phyloP scores from a whole-genome alignment of 768 basidiomycete genomes.

The Trametes villosa region DNA sequence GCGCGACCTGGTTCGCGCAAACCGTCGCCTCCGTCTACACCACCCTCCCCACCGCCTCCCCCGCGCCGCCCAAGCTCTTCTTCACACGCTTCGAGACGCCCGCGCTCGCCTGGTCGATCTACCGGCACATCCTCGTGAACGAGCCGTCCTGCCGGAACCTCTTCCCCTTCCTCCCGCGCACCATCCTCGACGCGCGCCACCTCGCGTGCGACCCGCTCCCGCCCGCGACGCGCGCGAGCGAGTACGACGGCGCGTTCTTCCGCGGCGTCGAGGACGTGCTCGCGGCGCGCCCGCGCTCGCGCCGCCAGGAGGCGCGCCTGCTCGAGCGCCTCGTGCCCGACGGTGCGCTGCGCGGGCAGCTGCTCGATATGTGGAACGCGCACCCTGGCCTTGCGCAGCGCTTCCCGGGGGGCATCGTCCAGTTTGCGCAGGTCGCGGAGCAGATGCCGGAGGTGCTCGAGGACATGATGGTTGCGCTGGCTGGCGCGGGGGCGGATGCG shows the following conservation, averaged over 20 bases:
- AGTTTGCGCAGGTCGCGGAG: constrained; percentile 60
- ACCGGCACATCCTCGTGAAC: constrained; percentile 79
- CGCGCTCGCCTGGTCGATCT: constrained; percentile 55
- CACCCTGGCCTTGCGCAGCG: constrained; percentile 56
- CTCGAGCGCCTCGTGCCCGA: constrained; percentile 65
- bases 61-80: constrained; percentile 39
- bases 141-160: constrained; percentile 59
- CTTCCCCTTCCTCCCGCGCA: constrained; percentile 71
- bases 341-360: constrained; percentile 55
- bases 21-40: constrained; percentile 52
- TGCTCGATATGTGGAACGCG: constrained; percentile 63
- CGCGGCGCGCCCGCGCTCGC: constrained; percentile 40
- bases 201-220: constrained; percentile 89
- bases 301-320: constrained; percentile 54
- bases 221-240: constrained; percentile 59
- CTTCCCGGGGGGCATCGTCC: constrained; percentile 68
- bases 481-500: constrained; percentile 39
- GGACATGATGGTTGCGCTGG: constrained; percentile 57
- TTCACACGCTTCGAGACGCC: constrained; percentile 44
- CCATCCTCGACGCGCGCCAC: constrained; percentile 54
- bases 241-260: constrained; percentile 82
- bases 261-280: constrained; percentile 59
- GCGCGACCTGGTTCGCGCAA: constrained; percentile 69
- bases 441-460: constrained; percentile 50
- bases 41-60: constrained; percentile 36